Evolutionary conservation across 495 filamentous ascomycete genomes (phyloP).

Genomic region (Tetracladium setigerum): DNA sequence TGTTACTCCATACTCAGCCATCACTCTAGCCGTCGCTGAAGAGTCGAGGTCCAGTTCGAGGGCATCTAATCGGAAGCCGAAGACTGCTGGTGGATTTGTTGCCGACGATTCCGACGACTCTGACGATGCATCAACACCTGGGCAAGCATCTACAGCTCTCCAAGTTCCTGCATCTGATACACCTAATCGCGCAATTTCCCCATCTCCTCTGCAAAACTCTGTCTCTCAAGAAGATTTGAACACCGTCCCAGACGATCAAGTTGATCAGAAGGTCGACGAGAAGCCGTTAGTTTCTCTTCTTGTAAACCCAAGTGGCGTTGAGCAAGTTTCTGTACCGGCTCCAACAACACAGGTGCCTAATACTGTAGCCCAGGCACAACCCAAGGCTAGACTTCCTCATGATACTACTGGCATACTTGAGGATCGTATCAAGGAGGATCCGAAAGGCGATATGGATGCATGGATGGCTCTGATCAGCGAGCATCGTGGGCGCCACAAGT

Average conservation of each 20-base stretch:
- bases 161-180: constrained; percentile 11
- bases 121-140: constrained; percentile 25
- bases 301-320: constrained; percentile 39
- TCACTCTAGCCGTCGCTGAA: constrained; percentile 28
- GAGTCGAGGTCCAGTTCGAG: constrained; percentile 29
- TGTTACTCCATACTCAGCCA: constrained; percentile 13
- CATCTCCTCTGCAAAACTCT: constrained; percentile 19
- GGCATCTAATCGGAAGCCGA: constrained; percentile 46
- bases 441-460: constrained; percentile 80
- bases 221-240: constrained; percentile 25
- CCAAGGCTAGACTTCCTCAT: constrained; percentile 24
- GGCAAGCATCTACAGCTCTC: constrained; percentile 1
- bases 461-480: constrained; percentile 85
- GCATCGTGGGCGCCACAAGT: constrained; percentile 70
- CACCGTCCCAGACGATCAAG: constrained; percentile 44
- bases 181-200: constrained; percentile 14
- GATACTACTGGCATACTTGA: constrained; percentile 61
- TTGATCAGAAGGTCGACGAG: constrained; percentile 46
- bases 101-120: constrained; percentile 64
- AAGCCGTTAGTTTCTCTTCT: constrained; percentile 33
- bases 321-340: constrained; percentile 22
- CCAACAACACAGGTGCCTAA: constrained; percentile 30
- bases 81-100: constrained; percentile 73
- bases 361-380: constrained; percentile 8
- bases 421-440: constrained; percentile 83